Percentiles rank a stretch among this genome's conserved stretches.
These are phyloP conservation scores for Vaccinium corymbosum DNA, from an alignment of 148 eudicot species.

Conservation along the genomic window DNA sequence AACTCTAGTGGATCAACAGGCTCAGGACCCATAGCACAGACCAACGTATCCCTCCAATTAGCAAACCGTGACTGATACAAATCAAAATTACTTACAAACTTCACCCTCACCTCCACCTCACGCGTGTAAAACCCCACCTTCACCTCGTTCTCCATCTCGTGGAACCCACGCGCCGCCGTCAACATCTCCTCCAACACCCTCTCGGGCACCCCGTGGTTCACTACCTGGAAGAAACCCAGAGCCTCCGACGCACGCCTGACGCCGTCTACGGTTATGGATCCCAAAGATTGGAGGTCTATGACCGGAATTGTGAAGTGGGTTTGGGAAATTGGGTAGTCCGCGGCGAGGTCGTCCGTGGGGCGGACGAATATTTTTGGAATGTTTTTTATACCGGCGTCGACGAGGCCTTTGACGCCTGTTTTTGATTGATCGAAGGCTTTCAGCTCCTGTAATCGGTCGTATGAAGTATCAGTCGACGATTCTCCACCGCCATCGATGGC, in stretches of 20 bases:
- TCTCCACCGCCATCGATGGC: not conserved
- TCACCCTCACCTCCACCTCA: not conserved
- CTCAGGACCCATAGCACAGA: slow-evolving; percentile 21
- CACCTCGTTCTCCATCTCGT: slow-evolving; percentile 11
- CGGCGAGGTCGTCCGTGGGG: slow-evolving; percentile 22
- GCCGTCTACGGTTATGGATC: not conserved
- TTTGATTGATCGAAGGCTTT: slow-evolving; percentile 34
- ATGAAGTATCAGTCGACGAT: not conserved
- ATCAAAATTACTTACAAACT: slow-evolving; percentile 18
- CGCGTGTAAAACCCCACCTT: slow-evolving; percentile 16
- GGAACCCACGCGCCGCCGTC: slow-evolving; percentile 20
- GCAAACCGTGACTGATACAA: slow-evolving; percentile 18
- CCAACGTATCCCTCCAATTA: slow-evolving; percentile 26
- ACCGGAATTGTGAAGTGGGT: slow-evolving; percentile 20
- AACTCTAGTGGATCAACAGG: slow-evolving; percentile 18
- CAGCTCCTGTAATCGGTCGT: not conserved
- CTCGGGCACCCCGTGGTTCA: slow-evolving; percentile 29
- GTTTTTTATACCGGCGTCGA: slow-evolving; percentile 20
- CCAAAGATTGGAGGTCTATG: slow-evolving; percentile 13
- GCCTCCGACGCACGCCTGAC: slow-evolving; percentile 22
- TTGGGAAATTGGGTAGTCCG: not conserved
- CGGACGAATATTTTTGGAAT: slow-evolving; percentile 33
- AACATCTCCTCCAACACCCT: slow-evolving; percentile 19
- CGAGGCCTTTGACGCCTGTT: slow-evolving; percentile 37
- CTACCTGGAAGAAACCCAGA: slow-evolving; percentile 38